Conservation (phyloP, 768 basidiomycete genomes). For the Auricularia sp. region DNA sequence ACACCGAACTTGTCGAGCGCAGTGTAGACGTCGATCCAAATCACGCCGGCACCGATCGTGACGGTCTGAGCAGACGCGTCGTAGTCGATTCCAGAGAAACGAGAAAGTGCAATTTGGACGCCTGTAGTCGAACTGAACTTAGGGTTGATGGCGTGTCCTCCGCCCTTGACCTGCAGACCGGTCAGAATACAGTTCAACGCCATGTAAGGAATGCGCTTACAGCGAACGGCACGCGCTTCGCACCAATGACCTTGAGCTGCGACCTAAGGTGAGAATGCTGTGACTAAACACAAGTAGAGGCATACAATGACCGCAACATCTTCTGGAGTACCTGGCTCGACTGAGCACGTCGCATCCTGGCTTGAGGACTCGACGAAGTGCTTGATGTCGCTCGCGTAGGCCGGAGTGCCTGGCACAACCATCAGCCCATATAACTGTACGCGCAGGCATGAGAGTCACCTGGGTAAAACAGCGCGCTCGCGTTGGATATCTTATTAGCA, state of each 20-base stretch:
- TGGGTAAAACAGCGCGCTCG: constrained; percentile 8
- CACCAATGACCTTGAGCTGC: constrained; percentile 8
- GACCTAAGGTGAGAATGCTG: no score
- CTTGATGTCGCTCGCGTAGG: constrained; percentile 2
- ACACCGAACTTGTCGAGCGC: not conserved
- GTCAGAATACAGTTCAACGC: no score
- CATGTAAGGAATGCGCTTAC: no score
- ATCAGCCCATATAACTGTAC: no score
- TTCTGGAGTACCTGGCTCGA: constrained; percentile 14
- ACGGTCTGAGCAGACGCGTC: constrained; percentile 12
- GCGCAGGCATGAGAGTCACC: constrained; percentile 3
- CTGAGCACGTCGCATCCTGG: constrained; percentile 11
- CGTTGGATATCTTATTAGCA: constrained; percentile 1
- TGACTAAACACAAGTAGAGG: no score
- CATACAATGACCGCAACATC: constrained; percentile 10
- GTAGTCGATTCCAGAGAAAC: constrained; percentile 17
- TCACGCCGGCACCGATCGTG: constrained; percentile 19
- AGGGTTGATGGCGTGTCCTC: constrained; percentile 22
- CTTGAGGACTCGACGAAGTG: constrained; percentile 10
- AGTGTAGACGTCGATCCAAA: constrained; percentile 17
- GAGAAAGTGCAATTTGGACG: constrained; percentile 20
- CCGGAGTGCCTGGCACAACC: no score
- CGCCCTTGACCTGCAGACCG: constrained; percentile 17
- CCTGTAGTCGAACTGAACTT: constrained; percentile 25
- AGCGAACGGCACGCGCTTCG: constrained; percentile 12